These are phyloP conservation scores for Triticum monococcum DNA, from an alignment of 176 grass and related monocot species.

Conservation along the genomic window DNA sequence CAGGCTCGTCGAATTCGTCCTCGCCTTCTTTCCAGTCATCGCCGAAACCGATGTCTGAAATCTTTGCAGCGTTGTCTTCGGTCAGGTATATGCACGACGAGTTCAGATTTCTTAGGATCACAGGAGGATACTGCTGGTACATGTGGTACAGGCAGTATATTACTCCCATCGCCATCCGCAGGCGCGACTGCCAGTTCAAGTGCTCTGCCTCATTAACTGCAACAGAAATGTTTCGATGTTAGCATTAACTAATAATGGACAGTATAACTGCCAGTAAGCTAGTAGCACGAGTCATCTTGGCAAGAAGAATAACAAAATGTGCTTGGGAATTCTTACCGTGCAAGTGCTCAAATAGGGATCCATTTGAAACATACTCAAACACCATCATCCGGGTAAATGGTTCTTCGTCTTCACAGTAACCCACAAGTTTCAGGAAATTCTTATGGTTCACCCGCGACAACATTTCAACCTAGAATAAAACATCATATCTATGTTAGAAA, in stretches of 20 bases:
- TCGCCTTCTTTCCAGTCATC: conserved; percentile 33
- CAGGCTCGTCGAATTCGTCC: conserved; percentile 22
- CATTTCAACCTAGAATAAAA: conserved; percentile 49
- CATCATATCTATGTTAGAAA: conserved; percentile 11
- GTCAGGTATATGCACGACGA: conserved; percentile 79
- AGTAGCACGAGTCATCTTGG: conserved; percentile 10
- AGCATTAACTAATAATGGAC: background rate
- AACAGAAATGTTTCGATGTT: conserved; percentile 17
- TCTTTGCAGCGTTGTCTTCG: conserved; percentile 82
- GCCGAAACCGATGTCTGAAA: conserved; percentile 49
- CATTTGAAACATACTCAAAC: conserved; percentile 90
- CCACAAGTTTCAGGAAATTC: conserved; percentile 88
- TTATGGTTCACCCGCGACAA: conserved; percentile 74
- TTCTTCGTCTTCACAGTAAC: conserved; percentile 88
- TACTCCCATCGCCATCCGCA: conserved; percentile 74
- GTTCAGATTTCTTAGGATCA: conserved; percentile 47
- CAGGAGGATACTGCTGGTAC: conserved; percentile 51
- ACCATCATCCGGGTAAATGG: conserved; percentile 87
- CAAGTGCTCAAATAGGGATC: conserved; percentile 82
- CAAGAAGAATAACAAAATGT: conserved; percentile 14
- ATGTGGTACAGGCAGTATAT: conserved; percentile 69
- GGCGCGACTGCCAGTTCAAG: conserved; percentile 64
- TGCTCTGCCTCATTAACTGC: conserved; percentile 93
- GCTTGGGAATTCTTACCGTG: conserved; percentile 57
- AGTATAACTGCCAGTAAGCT: background rate